Evolutionary conservation across 331 rosid genomes (phyloP).

Genomic region (Quercus phellos): DNA sequence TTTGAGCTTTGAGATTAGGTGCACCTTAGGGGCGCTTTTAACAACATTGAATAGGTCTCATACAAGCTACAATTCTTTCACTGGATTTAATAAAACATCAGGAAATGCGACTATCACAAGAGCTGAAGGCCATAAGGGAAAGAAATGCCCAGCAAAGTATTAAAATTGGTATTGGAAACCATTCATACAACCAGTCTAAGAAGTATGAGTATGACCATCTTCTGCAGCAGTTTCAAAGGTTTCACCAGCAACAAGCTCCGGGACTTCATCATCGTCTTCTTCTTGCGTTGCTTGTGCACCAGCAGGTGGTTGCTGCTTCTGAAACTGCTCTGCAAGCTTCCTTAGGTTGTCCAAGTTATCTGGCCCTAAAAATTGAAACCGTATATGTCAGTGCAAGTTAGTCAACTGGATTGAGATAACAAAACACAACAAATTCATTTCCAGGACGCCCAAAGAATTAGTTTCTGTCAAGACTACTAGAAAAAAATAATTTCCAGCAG

Average conservation of each 20-base stretch:
- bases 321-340: not conserved
- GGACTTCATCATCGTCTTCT: not conserved
- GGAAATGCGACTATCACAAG: not conserved
- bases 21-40: rapidly evolving
- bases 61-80: not conserved
- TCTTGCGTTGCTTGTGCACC: not conserved
- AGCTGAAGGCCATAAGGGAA: not conserved
- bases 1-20: too few relatives aligned
- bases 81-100: not conserved
- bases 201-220: not conserved
- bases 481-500: not conserved
- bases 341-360: slow-evolving; percentile 2
- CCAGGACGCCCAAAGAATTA: not conserved
- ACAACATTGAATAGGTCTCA: not conserved
- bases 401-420: not conserved
- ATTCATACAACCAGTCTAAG: slow-evolving; percentile 5
- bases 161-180: not conserved
- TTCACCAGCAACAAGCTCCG: slow-evolving; percentile 4
- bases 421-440: not conserved
- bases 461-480: not conserved
- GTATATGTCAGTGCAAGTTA: not conserved
- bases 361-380: slow-evolving; percentile 4
- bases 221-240: slow-evolving; percentile 4
- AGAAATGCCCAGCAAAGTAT: not conserved
- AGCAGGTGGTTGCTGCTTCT: not conserved